Evolutionary conservation across 2,329 filamentous ascomycete genomes (phyloP).

Genomic region (Sporothrix luriei): DNA sequence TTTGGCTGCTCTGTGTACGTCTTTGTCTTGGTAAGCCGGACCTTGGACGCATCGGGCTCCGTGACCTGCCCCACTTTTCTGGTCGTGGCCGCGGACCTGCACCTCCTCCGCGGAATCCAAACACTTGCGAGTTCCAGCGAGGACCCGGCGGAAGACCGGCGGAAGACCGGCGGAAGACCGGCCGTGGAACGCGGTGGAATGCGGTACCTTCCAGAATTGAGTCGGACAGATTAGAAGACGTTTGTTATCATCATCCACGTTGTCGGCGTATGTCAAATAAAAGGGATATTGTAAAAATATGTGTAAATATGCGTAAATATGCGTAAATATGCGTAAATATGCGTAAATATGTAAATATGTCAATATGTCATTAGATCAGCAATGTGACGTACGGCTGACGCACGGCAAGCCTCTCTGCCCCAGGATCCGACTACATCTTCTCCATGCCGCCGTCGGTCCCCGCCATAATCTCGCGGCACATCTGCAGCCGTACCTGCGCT

Average conservation of each 20-base stretch:
- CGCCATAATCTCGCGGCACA: slow-evolving; percentile 62
- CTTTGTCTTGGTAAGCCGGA: slow-evolving; percentile 8
- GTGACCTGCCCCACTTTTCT: not conserved
- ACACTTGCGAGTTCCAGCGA: no score
- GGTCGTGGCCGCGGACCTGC: not conserved
- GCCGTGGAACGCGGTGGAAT: not conserved
- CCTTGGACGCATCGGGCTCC: not conserved
- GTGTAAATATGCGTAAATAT: no score
- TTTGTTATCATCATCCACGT: no score
- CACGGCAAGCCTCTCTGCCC: no score
- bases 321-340: no score
- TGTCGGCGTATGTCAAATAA: no score
- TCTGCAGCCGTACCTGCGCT: slow-evolving; percentile 68
- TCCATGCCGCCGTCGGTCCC: not conserved
- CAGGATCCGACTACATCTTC: not conserved
- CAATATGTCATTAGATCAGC: no score
- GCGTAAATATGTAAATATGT: no score
- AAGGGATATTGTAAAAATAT: no score
- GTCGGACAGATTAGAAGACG: no score
- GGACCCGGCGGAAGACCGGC: not conserved
- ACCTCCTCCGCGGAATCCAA: not conserved
- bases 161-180: not conserved
- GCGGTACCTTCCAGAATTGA: no score
- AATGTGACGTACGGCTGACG: no score
- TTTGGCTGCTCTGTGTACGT: not conserved